Conservation (phyloP, 768 basidiomycete species). For the Lentinus brumalis region DNA sequence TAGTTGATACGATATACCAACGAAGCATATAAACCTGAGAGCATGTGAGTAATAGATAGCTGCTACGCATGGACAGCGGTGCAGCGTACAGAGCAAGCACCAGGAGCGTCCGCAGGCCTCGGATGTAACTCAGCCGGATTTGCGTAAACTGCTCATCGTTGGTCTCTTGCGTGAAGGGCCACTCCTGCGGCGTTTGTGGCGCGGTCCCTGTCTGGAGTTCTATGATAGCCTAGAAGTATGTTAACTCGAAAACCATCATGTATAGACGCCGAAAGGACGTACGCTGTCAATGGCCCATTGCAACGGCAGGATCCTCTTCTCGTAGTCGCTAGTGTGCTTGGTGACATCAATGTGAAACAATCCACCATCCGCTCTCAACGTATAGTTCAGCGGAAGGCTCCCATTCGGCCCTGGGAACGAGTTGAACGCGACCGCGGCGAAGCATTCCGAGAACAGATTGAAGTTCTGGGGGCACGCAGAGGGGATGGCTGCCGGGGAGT, state of each 20-base stretch:
- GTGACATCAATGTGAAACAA: constrained; percentile 65
- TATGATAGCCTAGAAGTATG: constrained; percentile 61
- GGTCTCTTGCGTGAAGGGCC: constrained; percentile 71
- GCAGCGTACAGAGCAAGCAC: constrained; percentile 64
- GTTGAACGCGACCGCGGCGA: constrained; percentile 64
- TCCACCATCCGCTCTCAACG: constrained; percentile 67
- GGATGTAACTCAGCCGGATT: constrained; percentile 62
- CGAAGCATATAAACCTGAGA: constrained; percentile 63
- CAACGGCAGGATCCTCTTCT: constrained; percentile 65
- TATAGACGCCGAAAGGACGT: constrained; percentile 17
- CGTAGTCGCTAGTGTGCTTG: constrained; percentile 67
- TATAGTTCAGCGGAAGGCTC: constrained; percentile 56
- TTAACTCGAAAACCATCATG: neutral
- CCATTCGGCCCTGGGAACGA: constrained; percentile 46
- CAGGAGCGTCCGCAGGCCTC: constrained; percentile 61
- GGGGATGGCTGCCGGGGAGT: constrained; percentile 48
- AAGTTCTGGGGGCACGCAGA: constrained; percentile 72
- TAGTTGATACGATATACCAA: constrained; percentile 78
- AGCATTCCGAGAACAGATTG: constrained; percentile 69
- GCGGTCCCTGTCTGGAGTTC: constrained; percentile 60
- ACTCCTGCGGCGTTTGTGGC: constrained; percentile 62
- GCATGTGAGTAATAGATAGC: neutral
- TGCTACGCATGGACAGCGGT: neutral
- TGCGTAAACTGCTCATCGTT: constrained; percentile 60
- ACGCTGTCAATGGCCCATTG: constrained; percentile 80